phyloP scores from a whole-genome alignment of 2,329 filamentous ascomycete species.

The Botrytis sinoallii region DNA sequence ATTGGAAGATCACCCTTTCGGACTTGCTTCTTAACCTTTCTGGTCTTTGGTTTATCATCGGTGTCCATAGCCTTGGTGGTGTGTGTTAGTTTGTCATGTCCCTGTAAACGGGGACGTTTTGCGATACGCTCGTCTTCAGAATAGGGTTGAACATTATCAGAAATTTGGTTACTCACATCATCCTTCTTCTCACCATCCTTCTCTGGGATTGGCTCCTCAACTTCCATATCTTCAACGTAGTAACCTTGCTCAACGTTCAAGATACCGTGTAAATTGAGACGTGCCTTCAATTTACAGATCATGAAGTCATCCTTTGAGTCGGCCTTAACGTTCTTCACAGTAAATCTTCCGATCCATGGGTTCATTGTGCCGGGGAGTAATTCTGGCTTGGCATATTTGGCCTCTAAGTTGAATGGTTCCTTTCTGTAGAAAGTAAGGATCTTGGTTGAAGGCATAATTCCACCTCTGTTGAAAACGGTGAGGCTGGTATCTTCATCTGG shows the following conservation, averaged over 20 bases:
- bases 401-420: slow-evolving; percentile 94
- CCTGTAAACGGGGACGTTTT: slow-evolving; percentile 30
- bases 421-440: slow-evolving; percentile 99
- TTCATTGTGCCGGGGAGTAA: slow-evolving; percentile 82
- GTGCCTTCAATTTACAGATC: slow-evolving; percentile 99
- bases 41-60: slow-evolving; percentile 74
- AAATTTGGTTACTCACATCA: slow-evolving; percentile 56
- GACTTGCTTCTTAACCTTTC: slow-evolving; percentile 99
- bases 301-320: slow-evolving; percentile 95
- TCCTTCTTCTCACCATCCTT: slow-evolving; percentile 54
- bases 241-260: slow-evolving; percentile 96
- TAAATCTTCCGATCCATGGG: slow-evolving; percentile 96
- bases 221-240: slow-evolving; percentile 95
- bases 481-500: slow-evolving; percentile 97
- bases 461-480: slow-evolving; percentile 96
- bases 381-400: slow-evolving; percentile 85
- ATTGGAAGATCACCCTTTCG: slow-evolving; percentile 95
- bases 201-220: slow-evolving; percentile 86
- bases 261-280: slow-evolving; percentile 93
- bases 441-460: slow-evolving; percentile 96
- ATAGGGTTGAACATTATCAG: slow-evolving; percentile 22
- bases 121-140: slow-evolving; percentile 29
- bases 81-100: slow-evolving; percentile 32
- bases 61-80: slow-evolving; percentile 69
- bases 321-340: slow-evolving; percentile 94